Conservation (phyloP, 192 early-diverging fungal species). For the Coemansia sp. region DNA sequence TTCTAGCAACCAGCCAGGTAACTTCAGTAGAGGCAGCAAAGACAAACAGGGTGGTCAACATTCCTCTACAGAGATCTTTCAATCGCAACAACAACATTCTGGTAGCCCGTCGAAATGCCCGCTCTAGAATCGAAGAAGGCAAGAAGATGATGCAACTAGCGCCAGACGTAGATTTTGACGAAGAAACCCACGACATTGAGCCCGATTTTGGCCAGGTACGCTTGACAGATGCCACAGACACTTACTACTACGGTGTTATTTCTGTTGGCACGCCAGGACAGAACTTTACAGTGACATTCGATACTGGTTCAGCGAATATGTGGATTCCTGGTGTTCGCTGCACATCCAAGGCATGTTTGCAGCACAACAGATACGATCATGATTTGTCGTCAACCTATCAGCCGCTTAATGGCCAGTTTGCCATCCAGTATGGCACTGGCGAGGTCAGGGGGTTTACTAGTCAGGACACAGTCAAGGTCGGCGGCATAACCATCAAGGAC, state of each 20-base stretch:
- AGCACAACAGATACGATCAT: constrained; percentile 48
- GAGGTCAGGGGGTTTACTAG: constrained; percentile 50
- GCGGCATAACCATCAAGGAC: constrained; percentile 48
- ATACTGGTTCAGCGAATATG: constrained; percentile 73
- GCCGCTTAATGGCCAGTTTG: constrained; percentile 41
- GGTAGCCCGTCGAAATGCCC: constrained; percentile 37
- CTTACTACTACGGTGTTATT: constrained; percentile 61
- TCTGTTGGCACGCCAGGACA: constrained; percentile 68
- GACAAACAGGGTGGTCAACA: constrained; percentile 18
- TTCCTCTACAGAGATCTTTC: constrained; percentile 48
- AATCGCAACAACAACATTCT: constrained; percentile 55
- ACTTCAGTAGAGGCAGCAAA: not conserved
- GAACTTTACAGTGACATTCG: constrained; percentile 66
- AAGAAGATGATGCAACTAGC: constrained; percentile 42
- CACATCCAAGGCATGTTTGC: constrained; percentile 45
- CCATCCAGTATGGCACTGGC: constrained; percentile 54
- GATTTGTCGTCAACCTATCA: constrained; percentile 48
- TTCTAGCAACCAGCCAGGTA: not conserved
- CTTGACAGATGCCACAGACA: constrained; percentile 51
- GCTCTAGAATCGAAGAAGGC: constrained; percentile 13
- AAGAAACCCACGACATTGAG: constrained; percentile 45
- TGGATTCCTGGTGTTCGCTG: constrained; percentile 60
- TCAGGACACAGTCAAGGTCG: constrained; percentile 51
- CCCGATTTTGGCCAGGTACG: constrained; percentile 53
- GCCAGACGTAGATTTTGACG: constrained; percentile 48